Conservation (phyloP, 2,329 filamentous ascomycete species). For the Exophiala dermatitidis region DNA sequence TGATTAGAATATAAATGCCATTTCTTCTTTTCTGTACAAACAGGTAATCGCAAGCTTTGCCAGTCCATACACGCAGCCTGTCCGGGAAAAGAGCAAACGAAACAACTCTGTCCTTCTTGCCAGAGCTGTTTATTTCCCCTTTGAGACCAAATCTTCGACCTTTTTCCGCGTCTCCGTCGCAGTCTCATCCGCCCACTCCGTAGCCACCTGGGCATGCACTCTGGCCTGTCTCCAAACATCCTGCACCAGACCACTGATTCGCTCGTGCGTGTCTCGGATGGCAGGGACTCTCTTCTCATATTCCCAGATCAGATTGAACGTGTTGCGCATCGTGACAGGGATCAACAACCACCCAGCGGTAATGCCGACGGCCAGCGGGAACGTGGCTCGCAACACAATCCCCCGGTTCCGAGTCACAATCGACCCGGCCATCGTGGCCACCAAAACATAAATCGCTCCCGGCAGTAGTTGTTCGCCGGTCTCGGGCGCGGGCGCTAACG, state of each 20-base stretch:
- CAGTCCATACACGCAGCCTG: conserved; percentile 2
- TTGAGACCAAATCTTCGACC: conserved; percentile 24
- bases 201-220: conserved; percentile 9
- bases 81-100: not conserved
- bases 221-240: conserved; percentile 49
- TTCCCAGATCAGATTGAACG: conserved; percentile 77
- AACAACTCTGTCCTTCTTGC: not conserved
- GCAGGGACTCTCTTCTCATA: conserved; percentile 87
- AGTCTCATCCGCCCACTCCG: conserved; percentile 24
- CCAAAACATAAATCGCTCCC: conserved; percentile 82
- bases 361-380: conserved; percentile 73
- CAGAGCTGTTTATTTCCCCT: conserved; percentile 20
- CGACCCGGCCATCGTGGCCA: conserved; percentile 88
- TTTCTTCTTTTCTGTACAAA: conserved; percentile 10
- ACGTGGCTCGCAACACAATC: conserved; percentile 67
- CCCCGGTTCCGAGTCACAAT: conserved; percentile 85
- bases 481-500: conserved; percentile 76
- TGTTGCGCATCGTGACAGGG: conserved; percentile 83
- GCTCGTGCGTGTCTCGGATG: conserved; percentile 72
- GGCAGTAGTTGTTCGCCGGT: conserved; percentile 85
- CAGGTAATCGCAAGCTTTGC: not conserved
- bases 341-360: conserved; percentile 77
- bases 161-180: conserved; percentile 20
- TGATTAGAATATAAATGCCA: not conserved
- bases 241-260: conserved; percentile 60